Evolutionary conservation across 177 flowering plant species (phyloP).

Genomic region (Tripterygium wilfordii): DNA sequence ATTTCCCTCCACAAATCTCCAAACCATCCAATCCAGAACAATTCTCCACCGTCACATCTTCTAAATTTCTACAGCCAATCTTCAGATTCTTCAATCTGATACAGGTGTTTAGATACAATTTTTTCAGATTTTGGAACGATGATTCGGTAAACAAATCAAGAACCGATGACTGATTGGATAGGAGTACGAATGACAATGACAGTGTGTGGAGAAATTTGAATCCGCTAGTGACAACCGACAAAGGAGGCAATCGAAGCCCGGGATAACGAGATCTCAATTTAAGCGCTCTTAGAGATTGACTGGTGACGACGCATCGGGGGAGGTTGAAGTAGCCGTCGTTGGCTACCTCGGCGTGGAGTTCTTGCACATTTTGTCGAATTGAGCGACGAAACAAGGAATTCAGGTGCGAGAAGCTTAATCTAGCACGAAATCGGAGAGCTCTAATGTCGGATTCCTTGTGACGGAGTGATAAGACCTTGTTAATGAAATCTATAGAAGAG

Average conservation of each 20-base stretch:
- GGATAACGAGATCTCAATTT: slow-evolving; percentile 30
- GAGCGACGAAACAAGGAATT: slow-evolving; percentile 38
- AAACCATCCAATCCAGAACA: slow-evolving; percentile 31
- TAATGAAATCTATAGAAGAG: slow-evolving; percentile 17
- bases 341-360: slow-evolving; percentile 43
- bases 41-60: slow-evolving; percentile 30
- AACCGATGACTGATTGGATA: slow-evolving; percentile 27
- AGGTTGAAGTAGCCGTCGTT: slow-evolving; percentile 43
- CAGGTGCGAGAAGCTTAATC: slow-evolving; percentile 27
- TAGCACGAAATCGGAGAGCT: slow-evolving; percentile 28
- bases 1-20: slow-evolving; percentile 21
- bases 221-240: slow-evolving; percentile 20
- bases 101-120: slow-evolving; percentile 30
- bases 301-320: slow-evolving; percentile 27
- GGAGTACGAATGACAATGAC: slow-evolving; percentile 25
- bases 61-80: slow-evolving; percentile 22
- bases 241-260: slow-evolving; percentile 41
- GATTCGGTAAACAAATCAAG: slow-evolving; percentile 33
- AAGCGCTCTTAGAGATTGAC: slow-evolving; percentile 25
- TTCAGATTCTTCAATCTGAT: slow-evolving; percentile 34
- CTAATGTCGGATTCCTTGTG: slow-evolving; percentile 23
- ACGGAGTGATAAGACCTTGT: slow-evolving; percentile 25
- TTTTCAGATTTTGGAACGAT: slow-evolving; percentile 37
- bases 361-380: slow-evolving; percentile 30
- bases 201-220: slow-evolving; percentile 27